Conservation (phyloP, 352 stramenopile species). For the Phytophthora rubi region DNA sequence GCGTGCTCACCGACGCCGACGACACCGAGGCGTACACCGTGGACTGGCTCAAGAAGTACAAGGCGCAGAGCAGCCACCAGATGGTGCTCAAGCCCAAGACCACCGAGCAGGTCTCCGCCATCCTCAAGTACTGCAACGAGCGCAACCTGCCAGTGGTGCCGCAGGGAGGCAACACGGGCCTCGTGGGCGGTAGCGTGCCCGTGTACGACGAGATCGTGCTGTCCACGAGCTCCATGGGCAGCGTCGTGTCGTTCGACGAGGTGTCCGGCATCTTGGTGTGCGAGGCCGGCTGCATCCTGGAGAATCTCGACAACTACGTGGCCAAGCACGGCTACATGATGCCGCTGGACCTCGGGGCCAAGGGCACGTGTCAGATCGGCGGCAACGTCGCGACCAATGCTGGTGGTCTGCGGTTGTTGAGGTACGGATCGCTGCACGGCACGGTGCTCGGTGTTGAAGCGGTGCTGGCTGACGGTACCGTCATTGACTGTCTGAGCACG, state of each 20-base stretch:
- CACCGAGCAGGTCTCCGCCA: conserved; percentile 84
- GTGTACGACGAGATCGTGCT: conserved; percentile 96
- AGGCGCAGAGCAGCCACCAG: conserved; percentile 54
- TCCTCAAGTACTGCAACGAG: conserved; percentile 95
- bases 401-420: conserved; percentile 93
- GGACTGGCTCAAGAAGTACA: conserved; percentile 91
- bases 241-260: conserved; percentile 91
- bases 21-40: conserved; percentile 75
- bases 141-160: conserved; percentile 91
- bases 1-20: conserved; percentile 71
- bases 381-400: conserved; percentile 97
- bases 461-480: conserved; percentile 91
- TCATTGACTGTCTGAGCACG: conserved; percentile 92
- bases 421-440: conserved; percentile 95
- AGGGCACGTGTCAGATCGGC: conserved; percentile 97
- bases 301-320: conserved; percentile 92
- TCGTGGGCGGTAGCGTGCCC: conserved; percentile 94
- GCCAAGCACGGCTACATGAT: conserved; percentile 90
- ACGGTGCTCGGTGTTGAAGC: conserved; percentile 96
- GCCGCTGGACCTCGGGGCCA: conserved; percentile 96
- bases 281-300: conserved; percentile 94
- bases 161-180: conserved; percentile 96
- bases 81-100: conserved; percentile 90
- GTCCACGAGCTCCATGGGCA: conserved; percentile 92
- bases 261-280: conserved; percentile 84